Percentiles rank a stretch among this genome's conserved stretches.
Conservation (phyloP, 75 land plant species). For the Azolla pinnata region DNA sequence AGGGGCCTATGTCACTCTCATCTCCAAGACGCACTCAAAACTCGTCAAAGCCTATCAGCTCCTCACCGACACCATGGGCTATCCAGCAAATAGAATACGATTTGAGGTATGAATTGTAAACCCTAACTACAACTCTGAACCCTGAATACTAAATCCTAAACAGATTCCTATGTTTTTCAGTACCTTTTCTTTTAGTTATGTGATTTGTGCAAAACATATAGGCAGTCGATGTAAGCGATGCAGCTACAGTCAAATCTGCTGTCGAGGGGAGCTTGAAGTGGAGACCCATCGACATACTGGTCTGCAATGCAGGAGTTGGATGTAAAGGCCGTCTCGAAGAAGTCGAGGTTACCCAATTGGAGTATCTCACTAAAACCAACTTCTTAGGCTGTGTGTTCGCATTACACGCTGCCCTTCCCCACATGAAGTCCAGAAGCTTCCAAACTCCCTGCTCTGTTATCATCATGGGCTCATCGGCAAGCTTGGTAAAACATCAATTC, state of each 20-base stretch:
- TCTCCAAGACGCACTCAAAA: too few species aligned
- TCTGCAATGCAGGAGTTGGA: slow-evolving; percentile 25
- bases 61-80: too few species aligned
- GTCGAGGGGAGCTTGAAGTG: slow-evolving; percentile 12
- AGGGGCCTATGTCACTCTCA: slow-evolving; percentile 69
- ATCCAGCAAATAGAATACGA: too few species aligned
- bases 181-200: too few species aligned
- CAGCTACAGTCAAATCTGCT: slow-evolving; percentile 8
- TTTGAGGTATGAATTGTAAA: too few species aligned
- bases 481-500: too few species aligned
- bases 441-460: slow-evolving; percentile 4
- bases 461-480: slow-evolving; percentile 4
- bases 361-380: slow-evolving; percentile 13
- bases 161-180: too few species aligned
- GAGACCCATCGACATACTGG: slow-evolving; percentile 26
- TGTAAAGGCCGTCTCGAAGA: slow-evolving; percentile 11
- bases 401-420: slow-evolving; percentile 17
- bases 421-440: slow-evolving; percentile 10
- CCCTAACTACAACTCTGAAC: too few species aligned
- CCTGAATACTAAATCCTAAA: too few species aligned
- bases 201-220: too few species aligned
- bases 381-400: slow-evolving; percentile 13
- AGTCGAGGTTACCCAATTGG: slow-evolving; percentile 6
- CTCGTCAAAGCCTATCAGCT: too few species aligned
- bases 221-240: slow-evolving; percentile 24